Base-by-base conservation (phyloP, 768 basidiomycete genomes). In the Grammothele lineata region DNA sequence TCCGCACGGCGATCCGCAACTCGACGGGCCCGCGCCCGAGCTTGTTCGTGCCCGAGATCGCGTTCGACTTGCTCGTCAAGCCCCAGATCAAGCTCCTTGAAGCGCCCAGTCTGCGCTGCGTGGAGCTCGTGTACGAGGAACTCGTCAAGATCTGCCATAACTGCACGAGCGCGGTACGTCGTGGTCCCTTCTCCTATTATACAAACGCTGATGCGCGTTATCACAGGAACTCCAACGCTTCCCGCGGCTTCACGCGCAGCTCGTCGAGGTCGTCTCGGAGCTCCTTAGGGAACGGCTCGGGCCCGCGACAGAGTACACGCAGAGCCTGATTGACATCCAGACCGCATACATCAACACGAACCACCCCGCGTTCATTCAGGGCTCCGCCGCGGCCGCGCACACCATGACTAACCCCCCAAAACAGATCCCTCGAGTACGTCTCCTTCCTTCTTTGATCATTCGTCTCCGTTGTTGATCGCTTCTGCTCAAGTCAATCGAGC, bases 341-440 rank as follows among this genome's bases (percentile, higher is more conserved):
- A 92, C 92, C 1, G 94, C 96, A 10, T 99, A 99, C 63, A 98
- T 99, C 75, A 99, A 99, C 66, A 98, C 94, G 47, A 98, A 98
- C 65, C 96, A 99, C 63, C 96, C 96, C 5, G 80, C 89, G 25
- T 98, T 97, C 67, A 84, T 94, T 47, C 74, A 85, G 17, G 87
- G 88, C 9, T 87, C 88, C 27, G 79, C 86, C 35, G 62, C 73
- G 9, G 78, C 80, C 48, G 74, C 81, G 42, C 75, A 79, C 55
- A 72, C 79, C 43, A 64, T 69, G 23, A 62, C 65, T 15, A 51
- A 73, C 65, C 57, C 61, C 21, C 71, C 76, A 37, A 74, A 67
- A 57, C 71, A 72, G 19, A 71, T 74, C 0, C 72, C 77, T 53
- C 72, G 79, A 54, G 87, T 88, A 63, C 65, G 83, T 64, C 8